These are phyloP conservation scores for Schizochytrium sp. DNA, from an alignment of 108 stramenopile species.

Conservation along the genomic window DNA sequence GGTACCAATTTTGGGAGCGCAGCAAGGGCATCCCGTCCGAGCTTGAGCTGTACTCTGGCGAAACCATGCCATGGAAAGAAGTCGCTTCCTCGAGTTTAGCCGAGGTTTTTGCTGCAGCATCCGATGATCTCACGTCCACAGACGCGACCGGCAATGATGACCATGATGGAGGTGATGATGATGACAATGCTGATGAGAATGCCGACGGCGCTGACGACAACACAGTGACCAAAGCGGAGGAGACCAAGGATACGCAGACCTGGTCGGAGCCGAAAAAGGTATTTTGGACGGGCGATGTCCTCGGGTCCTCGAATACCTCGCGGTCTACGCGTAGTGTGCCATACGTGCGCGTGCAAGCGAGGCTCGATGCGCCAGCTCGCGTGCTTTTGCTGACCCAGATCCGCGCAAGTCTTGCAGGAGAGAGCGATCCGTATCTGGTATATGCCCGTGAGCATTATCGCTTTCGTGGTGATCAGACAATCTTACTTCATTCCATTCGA, in stretches of 20 bases:
- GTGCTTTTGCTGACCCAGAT: not conserved
- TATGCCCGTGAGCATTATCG: not conserved
- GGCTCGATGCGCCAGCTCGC: not conserved
- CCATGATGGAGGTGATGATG: no score
- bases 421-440: not conserved
- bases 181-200: no score
- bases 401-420: not conserved
- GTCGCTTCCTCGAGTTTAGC: not conserved
- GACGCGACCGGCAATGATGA: not conserved
- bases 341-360: not conserved
- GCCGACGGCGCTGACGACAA: not conserved
- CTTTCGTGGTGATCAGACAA: not conserved
- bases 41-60: not conserved
- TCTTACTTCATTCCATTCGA: not conserved
- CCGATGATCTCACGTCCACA: not conserved
- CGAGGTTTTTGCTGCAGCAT: not conserved
- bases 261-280: not conserved
- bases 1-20: not conserved
- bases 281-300: not conserved
- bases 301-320: not conserved
- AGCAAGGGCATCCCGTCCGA: not conserved
- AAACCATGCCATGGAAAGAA: not conserved
- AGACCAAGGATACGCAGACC: no score
- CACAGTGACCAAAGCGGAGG: no score
- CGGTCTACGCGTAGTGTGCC: not conserved